Evolutionary conservation across 495 filamentous ascomycete genomes (phyloP), one percentile per base, ranked within the genome.

Genomic region (Aspergillus sclerotioniger): DNA sequence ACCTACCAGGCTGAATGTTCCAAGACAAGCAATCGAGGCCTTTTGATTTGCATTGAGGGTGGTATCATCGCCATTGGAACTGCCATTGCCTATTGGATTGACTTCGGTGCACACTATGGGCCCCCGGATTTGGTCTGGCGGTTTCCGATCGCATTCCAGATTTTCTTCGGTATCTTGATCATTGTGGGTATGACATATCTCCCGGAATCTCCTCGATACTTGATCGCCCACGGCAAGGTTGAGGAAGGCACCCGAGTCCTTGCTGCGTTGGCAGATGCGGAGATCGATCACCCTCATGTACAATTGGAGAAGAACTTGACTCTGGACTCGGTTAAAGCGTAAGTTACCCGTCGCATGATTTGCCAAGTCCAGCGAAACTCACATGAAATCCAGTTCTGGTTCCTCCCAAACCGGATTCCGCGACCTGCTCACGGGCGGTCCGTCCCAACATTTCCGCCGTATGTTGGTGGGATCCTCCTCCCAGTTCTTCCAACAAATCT

Each of bases 11-110:
- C 83, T 7, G 84, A 87, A 61, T 86, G 84, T 67, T 83, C 80
- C 31, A 81, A 82, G 51, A 82, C 87, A 0, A 81, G 78, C 52
- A 90, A 90, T 62, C 78, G 87, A 44, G 88, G 87, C 32, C 80
- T 89, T 4, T 71, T 90, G 35, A 88, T 91, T 60, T 90, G 87
- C 66, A 87, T 90, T 57, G 85, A 90, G 66, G 88, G 88, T 47
- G 83, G 80, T 39, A 77, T 81, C 57, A 88, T 90, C 57, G 86
- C 87, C 17, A 86, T 89, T 56, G 87, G 88, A 83, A 68, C 67
- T 46, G 64, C 87, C 46, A 85, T 90, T 43, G 85, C 87, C 8
- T 90, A 90, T 69, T 91, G 88, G 88, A 80, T 91, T 54, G 86
- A 90, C 62, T 91, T 84, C 61, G 87, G 87, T 4, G 79, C 83